phyloP scores from a whole-genome alignment of 768 basidiomycete species.

The Trametes sanguinea region DNA sequence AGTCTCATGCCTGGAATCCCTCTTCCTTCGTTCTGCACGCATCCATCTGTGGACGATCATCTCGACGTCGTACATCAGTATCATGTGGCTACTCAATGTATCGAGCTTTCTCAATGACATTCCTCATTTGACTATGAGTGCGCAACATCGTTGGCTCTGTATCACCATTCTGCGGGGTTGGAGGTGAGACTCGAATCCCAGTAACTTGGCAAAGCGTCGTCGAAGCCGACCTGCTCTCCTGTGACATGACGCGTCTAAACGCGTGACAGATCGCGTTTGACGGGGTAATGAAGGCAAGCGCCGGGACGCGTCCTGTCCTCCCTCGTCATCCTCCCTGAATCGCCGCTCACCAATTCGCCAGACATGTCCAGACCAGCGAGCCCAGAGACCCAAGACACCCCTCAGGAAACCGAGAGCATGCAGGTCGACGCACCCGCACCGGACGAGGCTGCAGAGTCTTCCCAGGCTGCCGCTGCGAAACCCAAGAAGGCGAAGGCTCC shows the following conservation, averaged over 20 bases:
- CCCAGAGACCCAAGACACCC: neutral
- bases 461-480: constrained; percentile 7
- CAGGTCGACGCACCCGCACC: neutral
- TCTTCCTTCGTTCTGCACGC: neutral
- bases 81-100: constrained; percentile 10
- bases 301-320: neutral
- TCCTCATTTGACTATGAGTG: no score
- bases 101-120: neutral
- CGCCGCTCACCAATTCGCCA: no score
- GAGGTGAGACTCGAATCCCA: no score
- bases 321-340: neutral
- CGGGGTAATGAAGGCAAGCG: neutral
- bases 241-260: neutral
- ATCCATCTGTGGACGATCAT: neutral
- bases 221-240: no score
- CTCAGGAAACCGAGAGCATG: neutral
- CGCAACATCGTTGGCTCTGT: no score
- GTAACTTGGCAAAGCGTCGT: no score
- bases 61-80: neutral
- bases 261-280: constrained; percentile 4
- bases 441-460: neutral
- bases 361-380: constrained; percentile 1
- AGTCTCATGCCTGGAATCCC: neutral
- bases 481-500: constrained; percentile 21
- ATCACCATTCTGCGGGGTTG: no score